Base-by-base conservation (phyloP, 1,139 yeast genomes). In the Scheffersomyces titani region DNA sequence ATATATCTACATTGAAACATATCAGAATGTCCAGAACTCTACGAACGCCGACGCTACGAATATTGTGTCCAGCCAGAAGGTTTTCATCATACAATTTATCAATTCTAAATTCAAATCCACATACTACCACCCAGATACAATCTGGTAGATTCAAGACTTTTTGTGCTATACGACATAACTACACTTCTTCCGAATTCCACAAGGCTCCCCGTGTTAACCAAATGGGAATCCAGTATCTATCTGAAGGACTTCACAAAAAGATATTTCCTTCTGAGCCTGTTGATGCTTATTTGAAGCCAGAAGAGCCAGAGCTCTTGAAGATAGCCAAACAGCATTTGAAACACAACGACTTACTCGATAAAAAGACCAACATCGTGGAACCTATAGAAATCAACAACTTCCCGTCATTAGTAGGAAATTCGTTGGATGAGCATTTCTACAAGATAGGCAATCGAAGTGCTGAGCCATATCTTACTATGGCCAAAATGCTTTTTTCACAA, bases 361-460 rank as follows among this genome's bases (percentile, higher is more conserved):
- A 91, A 69, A 84, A 84, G 60, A 92, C 98, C 1, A 82, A 83
- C n/a, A 71, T 85, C 6, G 72, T 81, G 1, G 81, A 81, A 1
- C 92, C 96, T 0, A 84, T 92, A 3, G 68, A 76, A 19, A 83
- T 94, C 52, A 72, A 80, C 1, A 65, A 71, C 51, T 72, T 92
- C 44, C 99, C 99, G 0, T 70, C 73, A 21, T 69, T 94, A 30
- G 85, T 86, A 52, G 99, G 98, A 0, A 64, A 71, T 1, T 73
- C 86, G 5, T 71, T 96, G 13, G 97, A 90, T 67, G 97, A 92
- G 67, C 99, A 96, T 74, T 96, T 96, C 69, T 81, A 86, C 64
- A 81, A 82, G 59, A 72, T 96, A 2, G 98, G 97, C 0, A 67
- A 75, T 36, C 74, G 79, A 64, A 80, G 85, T 11, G 72, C 87